Conservation (phyloP, 1,139 yeast genomes). For the Suhomyces coccinellae region DNA sequence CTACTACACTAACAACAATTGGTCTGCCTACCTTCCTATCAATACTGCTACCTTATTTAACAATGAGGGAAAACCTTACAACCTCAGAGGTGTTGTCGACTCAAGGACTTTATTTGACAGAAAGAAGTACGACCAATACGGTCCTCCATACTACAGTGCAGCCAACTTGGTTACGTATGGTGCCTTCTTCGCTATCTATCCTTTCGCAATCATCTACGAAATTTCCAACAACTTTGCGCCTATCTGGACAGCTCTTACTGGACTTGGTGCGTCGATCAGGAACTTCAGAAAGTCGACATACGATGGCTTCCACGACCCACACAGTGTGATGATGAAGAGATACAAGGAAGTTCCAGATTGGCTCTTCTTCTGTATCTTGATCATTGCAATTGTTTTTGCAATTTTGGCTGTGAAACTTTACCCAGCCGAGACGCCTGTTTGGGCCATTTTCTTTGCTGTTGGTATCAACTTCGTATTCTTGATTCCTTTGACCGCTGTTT, state of each 20-base stretch:
- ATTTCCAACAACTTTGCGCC: constrained; percentile 11
- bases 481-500: constrained; percentile 38
- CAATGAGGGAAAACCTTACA: constrained; percentile 17
- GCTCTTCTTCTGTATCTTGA: constrained; percentile 19
- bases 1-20: constrained; percentile 23
- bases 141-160: constrained; percentile 47
- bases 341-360: constrained; percentile 25
- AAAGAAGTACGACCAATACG: constrained; percentile 25
- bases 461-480: constrained; percentile 37
- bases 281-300: constrained; percentile 15
- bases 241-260: constrained; percentile 12
- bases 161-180: constrained; percentile 46
- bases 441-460: constrained; percentile 32
- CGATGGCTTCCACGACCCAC: constrained; percentile 24
- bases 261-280: constrained; percentile 8
- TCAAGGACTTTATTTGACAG: constrained; percentile 16
- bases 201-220: constrained; percentile 17
- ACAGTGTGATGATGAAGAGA: constrained; percentile 22
- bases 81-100: constrained; percentile 15
- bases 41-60: constrained; percentile 15
- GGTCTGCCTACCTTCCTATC: constrained; percentile 20
- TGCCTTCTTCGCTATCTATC: constrained; percentile 27
- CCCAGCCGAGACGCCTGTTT: constrained; percentile 40
- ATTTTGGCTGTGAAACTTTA: constrained; percentile 31
- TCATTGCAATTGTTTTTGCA: constrained; percentile 20